A percentile compares a stretch with the other conserved stretches of the same genome.
phyloP scores from a whole-genome alignment of 192 early-diverging fungal genomes.

The Coemansia sp. region DNA sequence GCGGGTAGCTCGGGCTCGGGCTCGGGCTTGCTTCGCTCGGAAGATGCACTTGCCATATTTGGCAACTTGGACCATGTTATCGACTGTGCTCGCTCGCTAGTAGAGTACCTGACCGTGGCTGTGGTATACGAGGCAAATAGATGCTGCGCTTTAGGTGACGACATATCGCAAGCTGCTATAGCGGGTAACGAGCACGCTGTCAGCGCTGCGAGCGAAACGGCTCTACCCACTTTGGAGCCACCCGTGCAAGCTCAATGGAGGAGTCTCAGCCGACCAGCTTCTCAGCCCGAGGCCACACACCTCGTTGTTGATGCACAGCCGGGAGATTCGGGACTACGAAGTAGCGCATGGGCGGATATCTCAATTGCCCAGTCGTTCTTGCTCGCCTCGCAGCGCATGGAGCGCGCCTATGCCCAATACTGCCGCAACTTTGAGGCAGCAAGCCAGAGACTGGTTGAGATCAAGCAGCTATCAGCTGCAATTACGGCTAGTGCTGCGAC shows the following conservation, averaged over 20 bases:
- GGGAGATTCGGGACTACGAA: conserved; percentile 18
- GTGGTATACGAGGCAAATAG: conserved; percentile 50
- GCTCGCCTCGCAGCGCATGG: conserved; percentile 43
- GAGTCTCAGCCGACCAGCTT: conserved; percentile 23
- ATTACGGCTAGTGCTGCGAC: conserved; percentile 9
- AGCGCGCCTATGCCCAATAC: conserved; percentile 48
- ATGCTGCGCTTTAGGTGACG: conserved; percentile 12
- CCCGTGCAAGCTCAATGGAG: neutral
- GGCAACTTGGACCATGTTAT: conserved; percentile 76
- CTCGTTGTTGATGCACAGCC: neutral
- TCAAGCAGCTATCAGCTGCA: conserved; percentile 29
- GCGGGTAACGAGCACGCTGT: neutral
- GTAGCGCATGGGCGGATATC: conserved; percentile 45
- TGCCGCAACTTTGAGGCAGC: conserved; percentile 54
- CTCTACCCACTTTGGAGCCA: neutral
- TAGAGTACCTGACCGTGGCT: conserved; percentile 63
- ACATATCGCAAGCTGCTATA: neutral
- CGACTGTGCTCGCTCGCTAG: conserved; percentile 61
- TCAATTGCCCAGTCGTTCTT: conserved; percentile 48
- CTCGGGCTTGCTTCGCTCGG: conserved; percentile 49
- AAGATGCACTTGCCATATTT: conserved; percentile 73
- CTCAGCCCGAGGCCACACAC: conserved; percentile 19
- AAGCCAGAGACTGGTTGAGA: conserved; percentile 41
- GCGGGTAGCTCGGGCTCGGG: conserved; percentile 35
- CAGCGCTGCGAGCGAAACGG: neutral